Percentiles rank a stretch among this genome's conserved stretches.
phyloP scores from a whole-genome alignment of 176 grass and related monocot species.

The barley (Hordeum vulgare) region MorexV3_pseudomolecules_assembly NC_058523.1:24972431-24972930 shows the following conservation, averaged over 20 bases:
- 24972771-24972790: not conserved
- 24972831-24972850: not conserved
- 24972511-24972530: not conserved
- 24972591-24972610: not conserved
- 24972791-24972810: not conserved
- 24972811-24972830: not conserved
- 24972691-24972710: not conserved
- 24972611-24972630: not conserved
- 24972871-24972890: not conserved
- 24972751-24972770: not conserved
- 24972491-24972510: not conserved
- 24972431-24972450: not conserved
- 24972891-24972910: not conserved
- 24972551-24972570: not conserved
- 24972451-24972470: not conserved
- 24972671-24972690: not conserved
- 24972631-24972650: not conserved
- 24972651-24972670: not conserved
- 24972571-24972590: not conserved
- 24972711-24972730: not conserved
- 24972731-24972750: not conserved
- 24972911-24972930: not conserved
- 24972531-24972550: not conserved
- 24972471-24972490: not conserved
- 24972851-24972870: not conserved